A percentile compares a stretch with the other conserved stretches of the same genome.
phyloP scores from a whole-genome alignment of 805 yeast genomes.

The Wickerhamiella spandovensis region DNA sequence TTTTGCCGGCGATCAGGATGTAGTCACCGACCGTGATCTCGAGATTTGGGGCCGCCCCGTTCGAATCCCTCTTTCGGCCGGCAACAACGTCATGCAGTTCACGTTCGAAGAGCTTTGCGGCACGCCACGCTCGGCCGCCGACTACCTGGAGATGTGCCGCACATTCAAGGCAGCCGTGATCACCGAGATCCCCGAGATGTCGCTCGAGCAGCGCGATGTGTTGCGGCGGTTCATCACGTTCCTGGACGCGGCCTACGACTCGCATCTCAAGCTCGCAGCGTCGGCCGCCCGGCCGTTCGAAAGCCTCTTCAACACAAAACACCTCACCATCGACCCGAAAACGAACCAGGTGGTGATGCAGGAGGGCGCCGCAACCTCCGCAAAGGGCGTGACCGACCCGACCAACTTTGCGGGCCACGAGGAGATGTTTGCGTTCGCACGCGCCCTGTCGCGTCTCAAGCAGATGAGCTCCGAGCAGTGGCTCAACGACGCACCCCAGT shows the following conservation, averaged over 20 bases:
- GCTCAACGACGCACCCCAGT: conserved; percentile 28
- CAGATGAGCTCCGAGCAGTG: conserved; percentile 93
- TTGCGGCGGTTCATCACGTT: conserved; percentile 89
- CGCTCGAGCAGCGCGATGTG: conserved; percentile 65
- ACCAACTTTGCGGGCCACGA: conserved; percentile 69
- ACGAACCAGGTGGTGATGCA: conserved; percentile 16
- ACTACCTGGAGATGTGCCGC: conserved; percentile 71
- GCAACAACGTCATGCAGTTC: conserved; percentile 78
- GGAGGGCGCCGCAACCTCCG: conserved; percentile 38
- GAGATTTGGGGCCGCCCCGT: conserved; percentile 81
- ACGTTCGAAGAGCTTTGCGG: conserved; percentile 82
- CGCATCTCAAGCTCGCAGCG: conserved; percentile 74
- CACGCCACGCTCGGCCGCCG: conserved; percentile 81
- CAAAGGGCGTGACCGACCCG: conserved; percentile 26
- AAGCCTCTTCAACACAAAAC: conserved; percentile 67
- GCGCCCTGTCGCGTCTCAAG: conserved; percentile 79
- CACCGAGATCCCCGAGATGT: conserved; percentile 82
- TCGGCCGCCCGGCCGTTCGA: conserved; percentile 79
- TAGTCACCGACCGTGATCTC: conserved; percentile 27
- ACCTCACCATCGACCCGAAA: conserved; percentile 30
- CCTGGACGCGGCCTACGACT: conserved; percentile 89
- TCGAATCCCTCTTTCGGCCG: conserved; percentile 59
- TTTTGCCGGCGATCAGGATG: conserved; percentile 39
- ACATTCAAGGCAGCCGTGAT: conserved; percentile 68
- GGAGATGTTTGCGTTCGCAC: conserved; percentile 90